Conservation (phyloP, 371 early-diverging fungal species). For the Mortierella sp. region DNA sequence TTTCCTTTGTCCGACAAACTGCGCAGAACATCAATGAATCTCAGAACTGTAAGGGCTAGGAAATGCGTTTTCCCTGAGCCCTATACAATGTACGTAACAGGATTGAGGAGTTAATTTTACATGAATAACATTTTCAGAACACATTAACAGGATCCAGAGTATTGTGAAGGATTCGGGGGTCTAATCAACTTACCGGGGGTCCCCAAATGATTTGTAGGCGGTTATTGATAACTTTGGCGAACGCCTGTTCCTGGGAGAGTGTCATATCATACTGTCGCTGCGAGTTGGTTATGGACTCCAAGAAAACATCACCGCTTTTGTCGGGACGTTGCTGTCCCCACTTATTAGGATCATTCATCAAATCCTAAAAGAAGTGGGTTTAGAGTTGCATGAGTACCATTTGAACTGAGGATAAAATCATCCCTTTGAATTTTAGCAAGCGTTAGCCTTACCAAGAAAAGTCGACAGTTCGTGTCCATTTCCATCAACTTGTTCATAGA, state of each 20-base stretch:
- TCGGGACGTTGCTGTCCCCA: conserved; percentile 48
- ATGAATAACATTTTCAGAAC: not conserved
- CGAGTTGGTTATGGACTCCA: conserved; percentile 54
- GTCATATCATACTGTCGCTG: conserved; percentile 65
- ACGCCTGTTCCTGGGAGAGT: conserved; percentile 64
- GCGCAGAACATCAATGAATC: conserved; percentile 59
- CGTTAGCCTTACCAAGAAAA: conserved; percentile 32
- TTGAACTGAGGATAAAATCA: not conserved
- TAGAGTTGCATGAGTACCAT: not conserved
- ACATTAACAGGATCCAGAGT: not conserved
- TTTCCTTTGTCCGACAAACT: conserved; percentile 24
- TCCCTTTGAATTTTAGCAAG: not conserved
- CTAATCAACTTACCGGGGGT: conserved; percentile 61
- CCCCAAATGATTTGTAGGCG: conserved; percentile 71
- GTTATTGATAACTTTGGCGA: conserved; percentile 53
- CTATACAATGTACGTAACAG: conserved; percentile 27
- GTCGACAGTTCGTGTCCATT: conserved; percentile 20
- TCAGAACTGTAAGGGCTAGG: conserved; percentile 62
- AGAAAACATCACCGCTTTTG: conserved; percentile 24
- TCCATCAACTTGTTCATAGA: conserved; percentile 32
- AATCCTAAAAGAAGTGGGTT: conserved; percentile 20
- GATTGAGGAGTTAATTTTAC: not conserved
- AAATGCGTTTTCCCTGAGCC: conserved; percentile 75
- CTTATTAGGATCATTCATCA: conserved; percentile 48
- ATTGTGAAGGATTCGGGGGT: too few species aligned